phyloP scores from a whole-genome alignment of 1,284 basidiomycete species.

The Ceratobasidium sp. region DNA sequence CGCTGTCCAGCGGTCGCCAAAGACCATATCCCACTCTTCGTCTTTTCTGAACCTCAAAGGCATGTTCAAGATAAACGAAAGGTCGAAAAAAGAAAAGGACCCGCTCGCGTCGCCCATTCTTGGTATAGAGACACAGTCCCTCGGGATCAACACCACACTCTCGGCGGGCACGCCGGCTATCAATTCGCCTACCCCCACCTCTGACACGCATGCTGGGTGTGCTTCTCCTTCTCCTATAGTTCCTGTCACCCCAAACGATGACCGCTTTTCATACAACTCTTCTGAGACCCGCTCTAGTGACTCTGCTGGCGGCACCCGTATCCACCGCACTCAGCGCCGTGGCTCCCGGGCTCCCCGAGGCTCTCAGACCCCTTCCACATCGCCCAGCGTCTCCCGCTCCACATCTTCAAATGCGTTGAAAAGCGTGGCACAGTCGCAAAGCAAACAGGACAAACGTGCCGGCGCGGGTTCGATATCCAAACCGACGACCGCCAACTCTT shows the following conservation, averaged over 20 bases:
- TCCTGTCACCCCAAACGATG: constrained; percentile 47
- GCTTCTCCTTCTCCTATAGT: constrained; percentile 57
- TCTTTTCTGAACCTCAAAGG: constrained; percentile 40
- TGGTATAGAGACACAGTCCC: constrained; percentile 28
- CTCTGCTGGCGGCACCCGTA: constrained; percentile 44
- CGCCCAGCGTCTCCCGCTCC: constrained; percentile 37
- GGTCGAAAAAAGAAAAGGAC: constrained; percentile 42
- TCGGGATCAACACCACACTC: constrained; percentile 7
- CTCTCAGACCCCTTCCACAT: constrained; percentile 36
- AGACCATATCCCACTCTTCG: constrained; percentile 29
- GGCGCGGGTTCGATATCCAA: constrained; percentile 65
- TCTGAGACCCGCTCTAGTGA: constrained; percentile 53
- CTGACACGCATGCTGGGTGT: constrained; percentile 13
- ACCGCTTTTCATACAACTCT: constrained; percentile 53
- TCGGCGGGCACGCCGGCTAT: neutral
- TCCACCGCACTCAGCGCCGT: constrained; percentile 18
- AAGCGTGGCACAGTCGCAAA: constrained; percentile 22
- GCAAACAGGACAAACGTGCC: constrained; percentile 61
- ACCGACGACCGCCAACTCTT: constrained; percentile 51
- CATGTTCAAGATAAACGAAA: constrained; percentile 36
- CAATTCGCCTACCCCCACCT: neutral
- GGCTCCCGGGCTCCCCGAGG: neutral
- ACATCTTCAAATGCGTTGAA: constrained; percentile 32
- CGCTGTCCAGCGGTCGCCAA: constrained; percentile 7
- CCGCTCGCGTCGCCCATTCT: constrained; percentile 19